Conservation (phyloP, 106 monocot genomes). For the Agapanthus africanus region DNA sequence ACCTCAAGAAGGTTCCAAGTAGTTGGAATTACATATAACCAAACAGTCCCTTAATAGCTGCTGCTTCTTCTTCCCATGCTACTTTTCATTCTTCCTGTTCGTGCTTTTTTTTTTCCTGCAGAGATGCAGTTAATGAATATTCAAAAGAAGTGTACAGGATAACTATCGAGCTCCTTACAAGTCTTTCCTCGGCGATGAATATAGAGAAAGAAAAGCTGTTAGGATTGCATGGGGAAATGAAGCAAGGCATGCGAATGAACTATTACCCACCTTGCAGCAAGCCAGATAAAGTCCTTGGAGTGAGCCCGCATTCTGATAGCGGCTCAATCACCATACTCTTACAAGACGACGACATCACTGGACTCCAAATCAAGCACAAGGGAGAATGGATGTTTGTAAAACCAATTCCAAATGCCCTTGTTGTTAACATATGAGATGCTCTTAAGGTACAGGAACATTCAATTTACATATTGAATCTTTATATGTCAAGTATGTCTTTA, state of each 20-base stretch:
- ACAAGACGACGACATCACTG: constrained; percentile 17
- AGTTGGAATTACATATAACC: no score
- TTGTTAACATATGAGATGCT: constrained; percentile 17
- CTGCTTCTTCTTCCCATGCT: no score
- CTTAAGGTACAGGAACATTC: constrained; percentile 23
- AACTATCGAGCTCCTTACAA: neutral
- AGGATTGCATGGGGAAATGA: constrained; percentile 3
- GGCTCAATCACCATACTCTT: constrained; percentile 21
- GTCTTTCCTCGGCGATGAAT: constrained; percentile 11
- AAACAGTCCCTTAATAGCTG: no score
- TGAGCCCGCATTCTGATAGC: constrained; percentile 26
- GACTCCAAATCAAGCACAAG: constrained; percentile 22
- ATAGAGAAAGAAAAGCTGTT: constrained; percentile 12
- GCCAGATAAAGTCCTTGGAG: constrained; percentile 19
- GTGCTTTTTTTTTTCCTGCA: neutral
- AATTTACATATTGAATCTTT: no score
- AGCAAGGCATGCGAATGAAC: constrained; percentile 17
- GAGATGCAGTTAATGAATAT: constrained; percentile 16
- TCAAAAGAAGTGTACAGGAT: constrained; percentile 13
- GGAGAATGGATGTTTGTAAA: constrained; percentile 13
- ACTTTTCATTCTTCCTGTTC: no score
- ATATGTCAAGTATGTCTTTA: no score
- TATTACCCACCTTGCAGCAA: constrained; percentile 18
- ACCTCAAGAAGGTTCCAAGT: no score
- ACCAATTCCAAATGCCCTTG: constrained; percentile 18